phyloP scores from a whole-genome alignment of 2,329 filamentous ascomycete genomes.

The Botryotinia globosa region DNA sequence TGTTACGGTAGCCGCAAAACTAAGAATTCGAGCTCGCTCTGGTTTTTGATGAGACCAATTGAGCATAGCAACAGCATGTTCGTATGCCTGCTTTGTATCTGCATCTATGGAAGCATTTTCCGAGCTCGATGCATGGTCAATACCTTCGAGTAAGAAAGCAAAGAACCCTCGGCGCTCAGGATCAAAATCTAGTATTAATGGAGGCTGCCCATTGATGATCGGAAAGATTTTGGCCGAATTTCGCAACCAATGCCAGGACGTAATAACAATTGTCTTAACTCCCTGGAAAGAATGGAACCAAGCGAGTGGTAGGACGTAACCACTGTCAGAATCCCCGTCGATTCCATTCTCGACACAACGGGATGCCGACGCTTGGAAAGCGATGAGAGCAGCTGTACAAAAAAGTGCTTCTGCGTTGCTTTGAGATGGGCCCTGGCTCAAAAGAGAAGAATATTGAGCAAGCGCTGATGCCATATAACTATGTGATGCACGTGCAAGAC shows the following conservation, averaged over 20 bases:
- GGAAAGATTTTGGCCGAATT: constrained; percentile 55
- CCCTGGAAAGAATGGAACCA: constrained; percentile 69
- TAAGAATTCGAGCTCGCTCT: constrained; percentile 55
- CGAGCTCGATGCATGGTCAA: constrained; percentile 53
- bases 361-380: constrained; percentile 64
- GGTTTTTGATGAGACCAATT: constrained; percentile 65
- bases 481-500: constrained; percentile 60
- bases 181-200: constrained; percentile 58
- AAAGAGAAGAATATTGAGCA: constrained; percentile 55
- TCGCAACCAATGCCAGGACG: constrained; percentile 62
- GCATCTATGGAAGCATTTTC: constrained; percentile 28
- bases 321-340: constrained; percentile 44
- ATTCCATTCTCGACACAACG: constrained; percentile 57
- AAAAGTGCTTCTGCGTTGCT: constrained; percentile 62
- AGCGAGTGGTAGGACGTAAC: constrained; percentile 57
- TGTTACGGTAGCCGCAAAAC: constrained; percentile 63
- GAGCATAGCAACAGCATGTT: constrained; percentile 62
- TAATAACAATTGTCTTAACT: constrained; percentile 62
- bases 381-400: constrained; percentile 60
- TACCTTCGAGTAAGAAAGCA: constrained; percentile 55
- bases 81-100: constrained; percentile 54
- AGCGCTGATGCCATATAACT: constrained; percentile 63
- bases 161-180: constrained; percentile 56
- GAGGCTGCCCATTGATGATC: constrained; percentile 63
- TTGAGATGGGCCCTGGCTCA: constrained; percentile 56